Base-by-base conservation (phyloP, 2,329 filamentous ascomycete genomes). In the Calonectria pteridis region DNA sequence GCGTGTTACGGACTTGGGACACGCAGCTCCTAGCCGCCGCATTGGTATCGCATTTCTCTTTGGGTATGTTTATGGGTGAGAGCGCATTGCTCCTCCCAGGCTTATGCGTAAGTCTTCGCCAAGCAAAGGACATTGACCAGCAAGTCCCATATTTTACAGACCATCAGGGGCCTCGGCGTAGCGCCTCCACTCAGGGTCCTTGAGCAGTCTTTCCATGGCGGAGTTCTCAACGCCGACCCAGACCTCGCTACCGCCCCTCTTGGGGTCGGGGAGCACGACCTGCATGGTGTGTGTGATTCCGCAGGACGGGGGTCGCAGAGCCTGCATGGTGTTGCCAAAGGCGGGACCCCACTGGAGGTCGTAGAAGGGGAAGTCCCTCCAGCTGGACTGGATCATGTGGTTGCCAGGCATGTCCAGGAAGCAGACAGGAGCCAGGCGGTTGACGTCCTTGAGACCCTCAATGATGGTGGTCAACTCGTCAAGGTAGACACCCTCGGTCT, bases 261-360 rank as follows among this genome's bases (percentile, higher is more conserved):
- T 70, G 29, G 71, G 67, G 49, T 73, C 72, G 5, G 72, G 72
- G 6, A 73, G 68, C 10, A 73, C 68, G 14, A 73, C 37, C 68
- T 73, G 72, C 72, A 73, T 73, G n/a, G 72, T 71, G 55, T 73
- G 72, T 31, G 72, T 73, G 14, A 73, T 51, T 55, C 72, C 72
- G n/a, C 69, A 70, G 6, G 67, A 40, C 2, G 72, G 63, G 6
- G 64, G 62, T 26, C 72, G 43, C 63, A 73, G 9, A 6, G 72
- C 68, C 29, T 68, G 16, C 46, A 73, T 73, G 53, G 37, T 67
- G 43, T 40, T 58, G 35, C 72, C 72, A 26, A 73, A 67, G 5
- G 67, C 72, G 13, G 72, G 40, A 46, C 72, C 72, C 67, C 67
- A 73, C 40, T 71, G 63, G 4, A 73, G 40, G 20, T 73, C 72